Base-by-base conservation (phyloP, 805 yeast species). In the Starmerella gropengiesseri region DNA sequence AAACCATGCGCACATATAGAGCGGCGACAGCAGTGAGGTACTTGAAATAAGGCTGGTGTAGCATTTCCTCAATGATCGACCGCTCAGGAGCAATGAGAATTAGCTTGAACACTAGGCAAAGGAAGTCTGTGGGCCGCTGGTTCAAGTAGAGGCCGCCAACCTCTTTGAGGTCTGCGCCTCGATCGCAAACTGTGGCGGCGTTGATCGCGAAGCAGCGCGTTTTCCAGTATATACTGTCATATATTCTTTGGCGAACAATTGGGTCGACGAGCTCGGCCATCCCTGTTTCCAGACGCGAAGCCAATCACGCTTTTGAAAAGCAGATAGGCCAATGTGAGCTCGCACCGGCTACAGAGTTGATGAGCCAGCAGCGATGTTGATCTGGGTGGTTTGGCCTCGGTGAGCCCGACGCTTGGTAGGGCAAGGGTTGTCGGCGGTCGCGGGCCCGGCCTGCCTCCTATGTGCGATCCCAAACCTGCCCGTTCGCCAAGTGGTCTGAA, bases 61-160 rank as follows among this genome's bases (percentile, higher is more conserved):
- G 61, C 48, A 73, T 69, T 41, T 75, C 69, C 14, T 63, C 55
- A 2, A 82, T 55, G 4, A 83, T 73, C 4, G 75, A 81, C 9
- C 56, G 54, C 1, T 69, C 53, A 0, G 96, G 96, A 48, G 75
- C 75, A 14, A 91, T 60, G 59, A 89, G 94, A 4, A 87, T 66
- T 45, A 89, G 58, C 49, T 89, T 76, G 55, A 84, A 74, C 26
- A 85, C 59, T 34, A 94, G 67, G 55, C 94, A 78, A n/a, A 83
- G 57, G 52, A 84, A 85, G 12, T 77, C 78, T 14, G 81, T 66
- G 0, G 93, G 91, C 47, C 74, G 61, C 25, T 75, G 75, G 33
- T 45, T 43, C 13, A 68, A 63, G 39, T 71, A 73, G n/a, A 71
- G 62, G 0, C 81, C 78, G 0, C 84, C 89, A 4, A 83, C 59